These are phyloP conservation scores for Calonectria crousiana DNA, from an alignment of 2,329 filamentous ascomycete genomes.

Conservation along the genomic window DNA sequence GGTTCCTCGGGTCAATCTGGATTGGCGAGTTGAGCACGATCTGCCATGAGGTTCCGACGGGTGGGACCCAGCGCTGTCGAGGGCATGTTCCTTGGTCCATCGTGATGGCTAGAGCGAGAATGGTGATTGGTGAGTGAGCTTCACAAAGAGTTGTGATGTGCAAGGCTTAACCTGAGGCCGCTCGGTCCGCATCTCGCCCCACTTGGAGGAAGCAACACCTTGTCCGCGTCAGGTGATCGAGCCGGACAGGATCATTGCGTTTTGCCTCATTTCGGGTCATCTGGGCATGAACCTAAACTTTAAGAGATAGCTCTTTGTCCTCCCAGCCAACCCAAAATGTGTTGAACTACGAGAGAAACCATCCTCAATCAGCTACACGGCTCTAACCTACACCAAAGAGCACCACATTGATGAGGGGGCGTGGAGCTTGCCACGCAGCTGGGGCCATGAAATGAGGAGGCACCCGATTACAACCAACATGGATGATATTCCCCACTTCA, in stretches of 20 bases:
- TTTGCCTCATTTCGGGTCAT: background rate
- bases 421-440: background rate
- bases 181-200: background rate
- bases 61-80: background rate
- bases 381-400: background rate
- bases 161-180: background rate
- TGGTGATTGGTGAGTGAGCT: background rate
- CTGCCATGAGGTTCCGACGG: slow-evolving; percentile 16
- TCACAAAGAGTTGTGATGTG: background rate
- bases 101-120: background rate
- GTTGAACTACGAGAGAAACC: background rate
- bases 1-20: background rate
- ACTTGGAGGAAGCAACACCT: background rate
- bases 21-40: slow-evolving; percentile 8
- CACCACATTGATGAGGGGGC: background rate
- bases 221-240: background rate
- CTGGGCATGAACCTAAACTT: background rate
- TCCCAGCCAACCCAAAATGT: background rate
- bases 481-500: background rate
- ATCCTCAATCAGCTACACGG: background rate
- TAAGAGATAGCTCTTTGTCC: background rate
- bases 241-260: background rate
- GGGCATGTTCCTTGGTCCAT: background rate
- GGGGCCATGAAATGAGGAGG: background rate
- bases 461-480: background rate